Evolutionary conservation across 108 stramenopile species (phyloP), one percentile per base, ranked within the genome.

Genomic region (Conticribra guillardii): DNA sequence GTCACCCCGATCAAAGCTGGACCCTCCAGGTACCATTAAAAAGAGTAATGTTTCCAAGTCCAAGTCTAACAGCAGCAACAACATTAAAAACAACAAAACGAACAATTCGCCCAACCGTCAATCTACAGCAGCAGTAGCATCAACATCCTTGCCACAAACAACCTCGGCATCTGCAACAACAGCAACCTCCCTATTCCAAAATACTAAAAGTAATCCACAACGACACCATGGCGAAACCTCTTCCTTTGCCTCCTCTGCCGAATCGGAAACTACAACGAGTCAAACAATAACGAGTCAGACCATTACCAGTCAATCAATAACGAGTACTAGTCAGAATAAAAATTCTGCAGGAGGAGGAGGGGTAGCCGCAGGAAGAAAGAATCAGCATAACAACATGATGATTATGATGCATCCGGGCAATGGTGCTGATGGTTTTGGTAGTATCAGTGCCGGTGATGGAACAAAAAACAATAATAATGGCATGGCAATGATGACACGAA

Each of bases 401-500:
- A n/a, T n/a, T n/a, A n/a, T n/a, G n/a, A n/a, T n/a, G n/a, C n/a
- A n/a, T n/a, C n/a, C n/a, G n/a, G n/a, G n/a, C n/a, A n/a, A n/a
- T n/a, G 37, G 37, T 41, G 11, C 37, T 41, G 37, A 41, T 41
- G 37, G 11, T 5, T 5, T 9, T 9, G 5, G 11, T 41, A 11
- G 37, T 11, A 41, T 41, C 37, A n/a, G n/a, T 41, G 5, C 37
- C 11, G 5, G 8, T 11, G 37, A 41, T 41, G 37, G 37, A 9
- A 41, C 11, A 9, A 41, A 41, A 41, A 41, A 11, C 37, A 41
- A 41, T 47, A 41, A 41, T 47, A 51, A 18, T 51, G 28, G 16
- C 7, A 27, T 74, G 8, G 45, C 64, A 11, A 60, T 66, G 37
- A 60, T 66, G 37, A 33, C 58, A 1, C 58, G 73, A 19, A 65